Percentiles rank a stretch among this genome's conserved stretches.
Evolutionary conservation across 768 basidiomycete species (phyloP).

Genomic region (Hypholoma sublateritium): DNA sequence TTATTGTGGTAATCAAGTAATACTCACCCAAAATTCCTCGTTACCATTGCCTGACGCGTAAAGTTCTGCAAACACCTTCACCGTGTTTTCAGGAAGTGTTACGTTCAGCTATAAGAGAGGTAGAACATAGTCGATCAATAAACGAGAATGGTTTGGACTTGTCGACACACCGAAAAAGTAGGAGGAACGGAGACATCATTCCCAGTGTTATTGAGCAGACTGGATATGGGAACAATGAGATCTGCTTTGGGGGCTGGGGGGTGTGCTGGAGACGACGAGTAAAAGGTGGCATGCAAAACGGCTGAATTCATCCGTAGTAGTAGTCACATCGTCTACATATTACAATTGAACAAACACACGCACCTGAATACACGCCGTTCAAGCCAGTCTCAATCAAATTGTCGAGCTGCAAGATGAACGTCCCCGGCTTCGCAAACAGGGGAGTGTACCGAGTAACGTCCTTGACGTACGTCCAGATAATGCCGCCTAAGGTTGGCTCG

Average conservation of each 20-base stretch:
- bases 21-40: slow-evolving; percentile 75
- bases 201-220: slow-evolving; percentile 60
- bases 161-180: slow-evolving; percentile 53
- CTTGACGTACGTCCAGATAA: slow-evolving; percentile 78
- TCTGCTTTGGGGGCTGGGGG: slow-evolving; percentile 63
- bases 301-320: slow-evolving; percentile 39
- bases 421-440: slow-evolving; percentile 65
- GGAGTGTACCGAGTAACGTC: slow-evolving; percentile 75
- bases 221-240: slow-evolving; percentile 69
- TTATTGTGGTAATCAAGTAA: neutral
- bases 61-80: slow-evolving; percentile 67
- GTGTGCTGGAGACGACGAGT: slow-evolving; percentile 52
- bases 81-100: slow-evolving; percentile 68
- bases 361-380: slow-evolving; percentile 72
- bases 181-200: slow-evolving; percentile 78
- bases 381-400: slow-evolving; percentile 59
- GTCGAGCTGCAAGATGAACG: slow-evolving; percentile 73
- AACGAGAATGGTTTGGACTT: neutral
- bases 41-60: slow-evolving; percentile 61
- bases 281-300: slow-evolving; percentile 70
- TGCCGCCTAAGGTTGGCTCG: slow-evolving; percentile 65
- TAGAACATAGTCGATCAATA: neutral
- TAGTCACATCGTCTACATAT: neutral
- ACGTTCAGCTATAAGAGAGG: slow-evolving; percentile 55
- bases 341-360: slow-evolving; percentile 6